Percentiles rank a stretch among this genome's conserved stretches.
phyloP scores from a whole-genome alignment of 192 early-diverging fungal genomes.

The Backusella parvicylindrica region DNA sequence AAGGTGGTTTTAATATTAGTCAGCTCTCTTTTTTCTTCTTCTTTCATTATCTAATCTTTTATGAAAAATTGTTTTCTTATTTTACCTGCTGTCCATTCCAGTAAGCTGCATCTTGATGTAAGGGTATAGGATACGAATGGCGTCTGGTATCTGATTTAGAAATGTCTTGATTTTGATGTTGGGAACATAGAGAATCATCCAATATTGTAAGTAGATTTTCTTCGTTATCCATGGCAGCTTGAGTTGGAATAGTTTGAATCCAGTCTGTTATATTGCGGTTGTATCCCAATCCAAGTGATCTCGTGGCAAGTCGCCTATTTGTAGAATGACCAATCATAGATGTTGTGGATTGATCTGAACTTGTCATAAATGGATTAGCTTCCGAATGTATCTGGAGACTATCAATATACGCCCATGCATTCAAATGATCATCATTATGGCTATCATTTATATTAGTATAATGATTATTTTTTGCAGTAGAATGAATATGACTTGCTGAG shows the following conservation, averaged over 20 bases:
- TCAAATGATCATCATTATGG: not conserved
- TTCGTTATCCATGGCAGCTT: not conserved
- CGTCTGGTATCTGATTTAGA: not conserved
- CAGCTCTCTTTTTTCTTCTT: not conserved
- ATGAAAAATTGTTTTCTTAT: not conserved
- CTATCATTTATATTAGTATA: not conserved
- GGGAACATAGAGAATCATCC: not conserved
- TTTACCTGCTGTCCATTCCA: not conserved
- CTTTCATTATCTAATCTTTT: not conserved
- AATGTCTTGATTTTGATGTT: not conserved
- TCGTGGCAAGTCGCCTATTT: not conserved
- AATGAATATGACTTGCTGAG: not conserved
- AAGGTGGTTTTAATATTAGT: not conserved
- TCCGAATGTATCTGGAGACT: not conserved
- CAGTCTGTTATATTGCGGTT: constrained; percentile 8
- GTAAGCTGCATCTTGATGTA: not conserved
- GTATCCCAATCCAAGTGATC: not conserved
- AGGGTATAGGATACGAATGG: not conserved
- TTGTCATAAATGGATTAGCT: not conserved
- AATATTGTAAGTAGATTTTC: not conserved
- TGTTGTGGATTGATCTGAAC: not conserved
- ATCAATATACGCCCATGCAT: constrained; percentile 13
- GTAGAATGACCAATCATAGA: not conserved
- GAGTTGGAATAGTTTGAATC: not conserved
- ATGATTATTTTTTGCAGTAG: not conserved